Base-by-base conservation (phyloP, 2,329 filamentous ascomycete species). In the Xylaria sp. region DNA sequence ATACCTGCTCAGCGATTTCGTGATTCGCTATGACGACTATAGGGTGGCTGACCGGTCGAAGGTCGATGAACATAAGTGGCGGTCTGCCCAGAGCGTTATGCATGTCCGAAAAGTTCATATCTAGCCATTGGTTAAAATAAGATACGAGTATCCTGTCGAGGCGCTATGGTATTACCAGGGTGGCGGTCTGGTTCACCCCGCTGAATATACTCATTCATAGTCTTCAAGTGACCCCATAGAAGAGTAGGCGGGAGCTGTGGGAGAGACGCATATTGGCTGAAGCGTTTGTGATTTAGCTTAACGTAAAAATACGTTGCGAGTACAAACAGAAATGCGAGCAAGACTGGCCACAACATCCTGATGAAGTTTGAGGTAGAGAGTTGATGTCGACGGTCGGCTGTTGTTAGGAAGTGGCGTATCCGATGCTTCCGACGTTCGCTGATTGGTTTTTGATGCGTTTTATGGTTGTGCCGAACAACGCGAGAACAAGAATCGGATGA, bases 41-140 rank as follows among this genome's bases (percentile, higher is more conserved):
- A 10, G 76, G 72, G 9, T 60, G 69, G 15, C 54, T 65, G n/a
- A 74, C 41, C 2, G 78, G 77, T 11, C 77, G 71, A 4, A 76
- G 58, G 43, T 79, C 77, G 11, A 77, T 19, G 0, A 77, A 51
- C 54, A 77, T 67, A 19, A 77, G 31, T 1, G 75, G 69, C 4
- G 77, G 77, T 8, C 70, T 71, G 0, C 73, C 75, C 9, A 75
- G 54, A 0, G 63, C 59, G 29, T 73, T 63, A n/a, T 62, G 57
- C 64, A 79, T 76, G 10, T 33, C 56, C 10, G 31, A n/a, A 15
- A 63, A 57, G 6, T 31, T 33, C 13, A 38, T 9, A 40, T 63
- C 56, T 57, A 31, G 29, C 6, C 4, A 13, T n/a, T 27, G 19
- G 27, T 52, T 37, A 25, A 40, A 15, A 21, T 10, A 35, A 35